Evolutionary conservation across 2,329 filamentous ascomycete genomes (phyloP).

Genomic region (Didymella pinodella): DNA sequence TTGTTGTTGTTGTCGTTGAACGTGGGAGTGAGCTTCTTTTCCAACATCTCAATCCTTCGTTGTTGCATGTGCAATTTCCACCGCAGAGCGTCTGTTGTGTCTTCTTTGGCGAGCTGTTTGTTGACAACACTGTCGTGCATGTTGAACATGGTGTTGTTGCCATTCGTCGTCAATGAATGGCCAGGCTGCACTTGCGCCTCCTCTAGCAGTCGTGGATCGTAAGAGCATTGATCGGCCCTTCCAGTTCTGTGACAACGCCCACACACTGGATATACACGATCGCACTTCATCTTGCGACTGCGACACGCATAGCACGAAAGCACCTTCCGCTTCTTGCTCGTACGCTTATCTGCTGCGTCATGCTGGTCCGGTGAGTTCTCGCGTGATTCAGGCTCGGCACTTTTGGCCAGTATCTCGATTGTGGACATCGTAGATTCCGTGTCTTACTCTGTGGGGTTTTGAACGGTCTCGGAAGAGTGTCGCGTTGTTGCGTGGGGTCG

Average conservation of each 20-base stretch:
- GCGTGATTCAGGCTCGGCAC: constrained; percentile 40
- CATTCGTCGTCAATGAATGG: constrained; percentile 10
- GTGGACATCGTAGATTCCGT: not conserved
- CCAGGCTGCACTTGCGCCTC: constrained; percentile 24
- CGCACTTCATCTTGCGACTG: constrained; percentile 58
- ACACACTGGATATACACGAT: constrained; percentile 56
- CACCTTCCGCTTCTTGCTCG: constrained; percentile 54
- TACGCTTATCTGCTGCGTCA: constrained; percentile 50
- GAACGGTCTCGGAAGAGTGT: not conserved
- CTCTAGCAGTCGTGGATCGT: constrained; percentile 50
- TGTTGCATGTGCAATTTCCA: constrained; percentile 45
- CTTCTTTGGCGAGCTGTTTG: constrained; percentile 10
- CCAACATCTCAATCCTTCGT: constrained; percentile 41
- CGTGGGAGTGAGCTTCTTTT: constrained; percentile 38
- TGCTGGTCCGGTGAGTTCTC: constrained; percentile 42
- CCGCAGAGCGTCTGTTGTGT: constrained; percentile 31
- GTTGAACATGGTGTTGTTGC: constrained; percentile 10
- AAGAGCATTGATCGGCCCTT: constrained; percentile 53
- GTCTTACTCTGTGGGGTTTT: too few relatives aligned
- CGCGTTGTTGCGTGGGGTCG: not conserved
- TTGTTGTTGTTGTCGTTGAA: constrained; percentile 25
- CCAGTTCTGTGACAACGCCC: constrained; percentile 56
- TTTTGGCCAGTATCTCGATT: constrained; percentile 38
- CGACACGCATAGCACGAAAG: constrained; percentile 58
- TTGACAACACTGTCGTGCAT: constrained; percentile 12